Percentiles rank a stretch among this genome's conserved stretches.
These are phyloP conservation scores for Neurospora sp. DNA, from an alignment of 2,329 filamentous ascomycete genomes.

Conservation along the genomic window DNA sequence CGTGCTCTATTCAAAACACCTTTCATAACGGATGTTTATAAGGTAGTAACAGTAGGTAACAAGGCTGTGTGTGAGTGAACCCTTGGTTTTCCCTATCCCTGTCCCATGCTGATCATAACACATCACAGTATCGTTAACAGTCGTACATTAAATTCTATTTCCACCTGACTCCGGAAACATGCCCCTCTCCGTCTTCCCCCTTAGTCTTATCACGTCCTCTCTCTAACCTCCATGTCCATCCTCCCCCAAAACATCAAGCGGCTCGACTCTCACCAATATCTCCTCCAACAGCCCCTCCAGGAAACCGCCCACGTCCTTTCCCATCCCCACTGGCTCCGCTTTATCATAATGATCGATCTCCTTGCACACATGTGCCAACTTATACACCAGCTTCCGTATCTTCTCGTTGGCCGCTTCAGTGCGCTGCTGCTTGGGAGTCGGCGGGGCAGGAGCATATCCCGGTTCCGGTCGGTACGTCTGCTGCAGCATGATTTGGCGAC, in stretches of 20 bases:
- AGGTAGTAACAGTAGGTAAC: neutral
- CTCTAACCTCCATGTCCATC: neutral
- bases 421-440: conserved; percentile 57
- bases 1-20: neutral
- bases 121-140: neutral
- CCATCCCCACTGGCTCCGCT: conserved; percentile 85
- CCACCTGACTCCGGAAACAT: neutral
- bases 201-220: neutral
- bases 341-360: conserved; percentile 87
- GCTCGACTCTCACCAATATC: conserved; percentile 83
- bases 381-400: conserved; percentile 69
- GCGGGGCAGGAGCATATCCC: conserved; percentile 24
- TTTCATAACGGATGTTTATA: neutral
- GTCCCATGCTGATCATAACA: neutral
- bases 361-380: conserved; percentile 72
- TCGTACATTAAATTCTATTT: neutral
- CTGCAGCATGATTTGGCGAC: conserved; percentile 57
- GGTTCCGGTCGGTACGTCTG: conserved; percentile 33
- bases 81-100: neutral
- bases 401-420: conserved; percentile 68
- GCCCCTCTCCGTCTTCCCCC: neutral
- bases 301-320: conserved; percentile 77
- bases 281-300: conserved; percentile 90
- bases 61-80: neutral
- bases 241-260: conserved; percentile 61